These are phyloP conservation scores for Vitis rupestris DNA, from an alignment of 164 flowering plant genomes.

Conservation along the genomic window DNA sequence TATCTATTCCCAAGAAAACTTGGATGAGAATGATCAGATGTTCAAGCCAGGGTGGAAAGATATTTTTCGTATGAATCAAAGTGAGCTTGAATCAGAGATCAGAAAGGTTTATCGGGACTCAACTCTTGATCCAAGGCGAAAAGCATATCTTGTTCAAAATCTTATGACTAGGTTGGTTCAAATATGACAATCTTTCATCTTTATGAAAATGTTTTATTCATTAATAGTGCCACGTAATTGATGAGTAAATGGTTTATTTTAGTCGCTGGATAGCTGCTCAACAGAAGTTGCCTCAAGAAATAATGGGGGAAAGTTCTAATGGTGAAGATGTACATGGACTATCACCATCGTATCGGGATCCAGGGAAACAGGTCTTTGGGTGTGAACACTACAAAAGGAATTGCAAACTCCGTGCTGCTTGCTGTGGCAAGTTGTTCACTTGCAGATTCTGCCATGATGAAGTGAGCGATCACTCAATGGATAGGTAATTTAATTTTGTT, in stretches of 20 bases:
- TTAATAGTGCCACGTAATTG: conserved; percentile 2
- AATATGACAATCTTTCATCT: neutral
- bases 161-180: conserved; percentile 88
- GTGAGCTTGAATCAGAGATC: conserved; percentile 95
- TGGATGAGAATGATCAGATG: conserved; percentile 69
- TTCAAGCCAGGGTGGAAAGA: conserved; percentile 99
- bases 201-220: neutral
- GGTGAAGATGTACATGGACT: conserved; percentile 57
- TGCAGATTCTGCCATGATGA: conserved; percentile 98
- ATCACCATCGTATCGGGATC: conserved; percentile 71
- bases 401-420: conserved; percentile 90
- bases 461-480: conserved; percentile 97
- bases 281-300: conserved; percentile 73
- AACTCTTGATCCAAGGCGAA: conserved; percentile 93
- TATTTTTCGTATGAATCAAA: conserved; percentile 96
- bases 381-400: conserved; percentile 98
- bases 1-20: conserved; percentile 48
- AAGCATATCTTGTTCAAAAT: conserved; percentile 90
- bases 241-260: conserved; percentile 9
- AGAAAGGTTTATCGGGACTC: conserved; percentile 87
- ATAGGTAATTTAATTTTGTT: conserved; percentile 50
- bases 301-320: conserved; percentile 42
- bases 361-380: conserved; percentile 71
- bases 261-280: conserved; percentile 99
- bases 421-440: conserved; percentile 85